Evolutionary conservation across 805 yeast genomes (phyloP), one percentile per base, ranked within the genome.

Genomic region (Lachancea cidri): DNA sequence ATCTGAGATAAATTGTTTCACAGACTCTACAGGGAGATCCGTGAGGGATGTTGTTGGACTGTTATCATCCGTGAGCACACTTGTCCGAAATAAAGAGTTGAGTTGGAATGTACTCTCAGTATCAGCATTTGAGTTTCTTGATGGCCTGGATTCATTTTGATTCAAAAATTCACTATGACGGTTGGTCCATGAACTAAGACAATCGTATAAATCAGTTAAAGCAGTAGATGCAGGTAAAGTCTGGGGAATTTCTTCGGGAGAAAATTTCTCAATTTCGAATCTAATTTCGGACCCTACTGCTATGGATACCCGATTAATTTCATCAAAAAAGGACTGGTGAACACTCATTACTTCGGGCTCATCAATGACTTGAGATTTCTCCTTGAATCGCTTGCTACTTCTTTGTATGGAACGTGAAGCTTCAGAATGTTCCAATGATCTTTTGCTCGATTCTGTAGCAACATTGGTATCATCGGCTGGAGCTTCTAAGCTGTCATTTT

Each of bases 301-400:
- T 1, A 13, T 5, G 2, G 54, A 31, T 6, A 45, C 9, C 6
- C 15, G 16, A 3, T 49, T 35, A 3, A 58, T 36, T 15, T 50
- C 53, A n/a, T 35, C 22, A 15, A 59, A 36, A 44, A 60, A 56
- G 1, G 22, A 20, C 14, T 29, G 25, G 30, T 58, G 62, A 1
- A 43, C 29, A 13, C 42, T 37, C 22, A 46, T 19, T 6, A 38
- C 30, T 9, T 47, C 45, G 17, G 43, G 49, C 8, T 46, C 44
- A 5, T 35, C 45, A 20, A 35, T 36, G 7, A 44, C 54, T 8
- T 46, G 48, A 7, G 62, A 65, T 19, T 52, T 57, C 15, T 60
- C 66, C 34, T 64, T 60, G 38, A 66, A 61, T 17, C 74, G 48
- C 47, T 71, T 72, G 43, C 74, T 71, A 6, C 63, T 50, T 44